A percentile compares a stretch with the other conserved stretches of the same genome.
These are phyloP conservation scores for Zelopaecilomyces penicillatus DNA, from an alignment of 2,329 filamentous ascomycete genomes.

Conservation along the genomic window DNA sequence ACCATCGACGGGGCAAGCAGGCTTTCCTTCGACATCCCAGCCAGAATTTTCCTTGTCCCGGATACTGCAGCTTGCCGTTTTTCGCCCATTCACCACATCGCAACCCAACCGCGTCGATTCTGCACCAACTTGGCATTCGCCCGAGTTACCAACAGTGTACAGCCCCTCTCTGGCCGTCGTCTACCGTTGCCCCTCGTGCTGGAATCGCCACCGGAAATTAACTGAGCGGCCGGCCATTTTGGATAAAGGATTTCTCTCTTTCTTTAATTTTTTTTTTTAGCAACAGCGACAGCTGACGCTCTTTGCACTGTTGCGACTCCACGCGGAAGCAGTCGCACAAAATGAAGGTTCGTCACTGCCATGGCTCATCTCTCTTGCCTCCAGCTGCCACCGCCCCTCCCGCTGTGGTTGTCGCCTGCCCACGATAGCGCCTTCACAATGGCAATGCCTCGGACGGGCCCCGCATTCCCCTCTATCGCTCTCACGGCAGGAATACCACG, in stretches of 20 bases:
- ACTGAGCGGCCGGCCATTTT: neutral
- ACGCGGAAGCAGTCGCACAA: constrained; percentile 20
- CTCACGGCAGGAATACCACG: neutral
- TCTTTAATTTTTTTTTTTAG: neutral
- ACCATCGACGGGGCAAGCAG: neutral
- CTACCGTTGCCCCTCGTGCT: neutral
- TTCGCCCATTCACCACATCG: no score
- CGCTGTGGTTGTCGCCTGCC: constrained; percentile 6
- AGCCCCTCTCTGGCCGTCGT: no score
- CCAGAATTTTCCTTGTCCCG: no score
- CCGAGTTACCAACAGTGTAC: no score
- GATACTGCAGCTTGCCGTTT: no score
- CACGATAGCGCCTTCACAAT: constrained; percentile 3
- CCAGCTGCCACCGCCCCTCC: constrained; percentile 10
- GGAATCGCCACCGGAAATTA: neutral
- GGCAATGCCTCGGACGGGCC: neutral
- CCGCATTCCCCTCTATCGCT: neutral
- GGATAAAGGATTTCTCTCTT: neutral
- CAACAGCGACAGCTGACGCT: neutral
- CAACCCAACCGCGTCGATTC: no score
- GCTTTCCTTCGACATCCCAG: neutral
- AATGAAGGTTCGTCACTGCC: constrained; percentile 27
- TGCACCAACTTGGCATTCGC: no score
- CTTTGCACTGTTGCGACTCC: neutral
- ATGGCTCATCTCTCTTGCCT: constrained; percentile 10